A percentile compares a stretch with the other conserved stretches of the same genome.
phyloP scores from a whole-genome alignment of 768 basidiomycete species.

The Serendipita sp. region DNA sequence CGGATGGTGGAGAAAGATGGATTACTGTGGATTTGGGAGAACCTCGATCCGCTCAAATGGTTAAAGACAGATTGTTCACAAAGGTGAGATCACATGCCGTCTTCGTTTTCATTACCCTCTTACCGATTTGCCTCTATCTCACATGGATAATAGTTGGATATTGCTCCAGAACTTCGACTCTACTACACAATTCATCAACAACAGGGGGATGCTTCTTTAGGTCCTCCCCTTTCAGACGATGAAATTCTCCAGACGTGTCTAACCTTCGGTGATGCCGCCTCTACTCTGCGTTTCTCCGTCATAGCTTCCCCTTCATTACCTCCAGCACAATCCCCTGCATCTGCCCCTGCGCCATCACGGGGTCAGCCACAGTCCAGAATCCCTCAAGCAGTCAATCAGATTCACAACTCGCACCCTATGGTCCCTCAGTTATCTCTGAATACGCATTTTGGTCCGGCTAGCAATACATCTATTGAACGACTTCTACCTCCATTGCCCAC shows the following conservation, averaged over 20 bases:
- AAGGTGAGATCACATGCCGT: neutral
- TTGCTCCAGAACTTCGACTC: neutral
- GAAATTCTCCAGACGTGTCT: neutral
- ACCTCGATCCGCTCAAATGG: slow-evolving; percentile 3
- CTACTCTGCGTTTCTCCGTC: slow-evolving; percentile 3
- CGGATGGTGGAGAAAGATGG: slow-evolving; percentile 3
- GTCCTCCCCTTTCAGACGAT: slow-evolving; percentile 4
- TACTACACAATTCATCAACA: neutral
- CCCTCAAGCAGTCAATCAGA: neutral
- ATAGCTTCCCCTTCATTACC: neutral
- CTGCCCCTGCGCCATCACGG: neutral
- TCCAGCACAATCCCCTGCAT: neutral
- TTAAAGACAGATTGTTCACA: slow-evolving; percentile 3
- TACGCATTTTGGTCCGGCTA: neutral
- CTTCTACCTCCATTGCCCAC: neutral
- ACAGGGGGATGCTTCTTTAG: neutral
- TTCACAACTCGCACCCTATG: neutral
- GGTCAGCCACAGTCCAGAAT: neutral
- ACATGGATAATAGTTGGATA: neutral
- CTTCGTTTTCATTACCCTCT: neutral
- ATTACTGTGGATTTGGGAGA: slow-evolving; percentile 5
- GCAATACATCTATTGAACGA: neutral
- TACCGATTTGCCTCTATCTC: neutral
- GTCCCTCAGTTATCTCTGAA: neutral
- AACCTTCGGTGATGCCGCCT: neutral